Base-by-base conservation (phyloP, 2,329 filamentous ascomycete species). In the Trichoderma aggressivum region DNA sequence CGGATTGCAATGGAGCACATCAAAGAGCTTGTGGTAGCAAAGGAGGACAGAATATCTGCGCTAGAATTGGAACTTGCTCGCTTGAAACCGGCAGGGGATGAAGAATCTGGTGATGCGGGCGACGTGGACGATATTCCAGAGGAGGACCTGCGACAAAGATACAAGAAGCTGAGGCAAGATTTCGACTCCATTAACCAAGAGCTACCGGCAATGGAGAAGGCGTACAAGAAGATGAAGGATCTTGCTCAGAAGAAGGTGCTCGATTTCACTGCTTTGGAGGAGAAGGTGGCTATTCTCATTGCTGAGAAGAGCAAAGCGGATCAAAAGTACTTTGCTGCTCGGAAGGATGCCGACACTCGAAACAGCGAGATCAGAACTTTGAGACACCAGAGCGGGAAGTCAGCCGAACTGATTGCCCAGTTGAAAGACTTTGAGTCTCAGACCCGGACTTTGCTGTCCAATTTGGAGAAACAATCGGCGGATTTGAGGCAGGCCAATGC, bases 261-360 rank as follows among this genome's bases (percentile, higher is more conserved):
- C 76, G 94, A 97, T 73, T 89, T 92, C 66, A 84, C 86, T 7
- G 85, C 87, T 5, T 84, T 94, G 78, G 94, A 98, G 82, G 94
- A 97, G 70, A 92, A 91, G 73, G 85, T 95, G 47, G 84, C 89
- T 21, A 85, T 92, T 28, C 83, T 97, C 24, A 89, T 89, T 53
- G 93, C 94, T 0, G 94, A 99, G 81, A 99, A 99, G 84, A 90
- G 91, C 74, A 98, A 98, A 81, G 95, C 95, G 1, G 96, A 99
- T 78, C 95, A 98, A 78, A 98, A 98, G 81, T 99, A 97, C 79
- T 98, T 98, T 80, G 93, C 93, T 1, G 94, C 94, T 10, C 94
- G 97, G 86, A 98, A 97, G 79, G 92, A 94, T 75, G 97, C 95
- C 78, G 95, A 98, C 77, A 91, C 92, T 58, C 88, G 94, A 64